Base-by-base conservation (phyloP, 768 basidiomycete species). In the Lanmaoa pseudosensibilis region DNA sequence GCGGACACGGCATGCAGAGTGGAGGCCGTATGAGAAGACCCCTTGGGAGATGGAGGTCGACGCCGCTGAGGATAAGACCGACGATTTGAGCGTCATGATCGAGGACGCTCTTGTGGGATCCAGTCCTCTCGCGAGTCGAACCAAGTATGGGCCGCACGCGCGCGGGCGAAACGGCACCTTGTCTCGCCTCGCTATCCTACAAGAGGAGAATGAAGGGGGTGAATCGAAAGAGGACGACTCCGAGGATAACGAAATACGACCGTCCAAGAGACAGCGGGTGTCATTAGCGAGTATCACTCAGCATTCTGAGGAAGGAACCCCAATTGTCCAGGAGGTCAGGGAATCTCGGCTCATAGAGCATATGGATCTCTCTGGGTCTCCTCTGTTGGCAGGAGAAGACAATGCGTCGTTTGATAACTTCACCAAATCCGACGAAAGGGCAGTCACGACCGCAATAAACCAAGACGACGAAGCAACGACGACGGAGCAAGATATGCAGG, bases 11-110 rank as follows among this genome's bases (percentile, higher is more conserved):
- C 49, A 57, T 32, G 50, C 59, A 21, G 18, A 23, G 4, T 68
- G 67, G 67, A 52, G 37, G 40, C 59, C 56, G 5, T 55, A 56
- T 13, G 59, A 67, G 44, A 63, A 44, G 44, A 47, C 50, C 6
- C 60, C 68, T 9, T 66, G 66, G 65, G 69, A 70, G 44, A 66
- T 68, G 57, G 65, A 69, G 2, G 51, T 58, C 34, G 61, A 69
- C 19, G 34, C 19, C 4, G 33, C 37, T 0, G 64, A 49, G 15
- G 56, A 46, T 41, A 52, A 34, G 40, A 46, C 50, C n/a, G 56
- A 54, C 16, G 58, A 58, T 25, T 30, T 21, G 27, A 46, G 47
- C 27, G n/a, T 41, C 47, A 38, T 37, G 40, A 56, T 51, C 41
- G 66, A 72, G 7, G 68, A 69, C 21, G 41, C 52, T 0, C 12